Conservation (phyloP, 2,329 filamentous ascomycete genomes). For the Graphilbum ipis-grandicollis region DNA sequence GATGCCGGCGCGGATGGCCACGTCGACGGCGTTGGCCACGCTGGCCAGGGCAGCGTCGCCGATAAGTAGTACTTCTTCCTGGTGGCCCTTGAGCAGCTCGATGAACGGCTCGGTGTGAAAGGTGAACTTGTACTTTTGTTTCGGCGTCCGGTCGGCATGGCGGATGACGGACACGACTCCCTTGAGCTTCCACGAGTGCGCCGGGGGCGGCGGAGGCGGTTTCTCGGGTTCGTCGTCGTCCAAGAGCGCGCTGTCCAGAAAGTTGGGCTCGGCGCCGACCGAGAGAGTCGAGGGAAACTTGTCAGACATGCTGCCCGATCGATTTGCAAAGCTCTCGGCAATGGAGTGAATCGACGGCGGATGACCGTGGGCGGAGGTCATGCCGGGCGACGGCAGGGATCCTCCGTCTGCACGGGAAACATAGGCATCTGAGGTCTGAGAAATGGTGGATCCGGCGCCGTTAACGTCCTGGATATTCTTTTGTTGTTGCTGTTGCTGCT, state of each 20-base stretch:
- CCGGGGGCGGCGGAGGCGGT: conserved; percentile 48
- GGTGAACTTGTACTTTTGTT: conserved; percentile 99
- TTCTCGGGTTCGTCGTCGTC: conserved; percentile 22
- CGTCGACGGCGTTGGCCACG: conserved; percentile 73
- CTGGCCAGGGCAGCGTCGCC: conserved; percentile 78
- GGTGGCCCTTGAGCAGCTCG: conserved; percentile 81
- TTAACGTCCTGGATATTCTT: background rate
- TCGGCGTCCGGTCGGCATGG: conserved; percentile 91
- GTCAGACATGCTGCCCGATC: background rate
- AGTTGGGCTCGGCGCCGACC: background rate
- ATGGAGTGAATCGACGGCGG: background rate
- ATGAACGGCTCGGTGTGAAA: conserved; percentile 96
- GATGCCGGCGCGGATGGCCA: conserved; percentile 58
- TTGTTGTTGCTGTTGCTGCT: background rate
- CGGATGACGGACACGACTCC: conserved; percentile 93
- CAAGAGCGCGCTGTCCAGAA: conserved; percentile 7
- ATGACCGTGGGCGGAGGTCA: too few species aligned
- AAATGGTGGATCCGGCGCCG: background rate
- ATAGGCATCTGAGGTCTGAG: background rate
- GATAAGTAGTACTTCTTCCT: conserved; percentile 88
- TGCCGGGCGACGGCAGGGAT: too few species aligned
- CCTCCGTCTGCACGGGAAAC: background rate
- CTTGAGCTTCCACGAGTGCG: conserved; percentile 96
- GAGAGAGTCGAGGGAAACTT: background rate
- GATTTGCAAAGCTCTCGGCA: background rate